Evolutionary conservation across 139 green algal genomes (phyloP), one percentile per base, ranked within the genome.

Genomic region (Yamagishiella unicocca): DNA sequence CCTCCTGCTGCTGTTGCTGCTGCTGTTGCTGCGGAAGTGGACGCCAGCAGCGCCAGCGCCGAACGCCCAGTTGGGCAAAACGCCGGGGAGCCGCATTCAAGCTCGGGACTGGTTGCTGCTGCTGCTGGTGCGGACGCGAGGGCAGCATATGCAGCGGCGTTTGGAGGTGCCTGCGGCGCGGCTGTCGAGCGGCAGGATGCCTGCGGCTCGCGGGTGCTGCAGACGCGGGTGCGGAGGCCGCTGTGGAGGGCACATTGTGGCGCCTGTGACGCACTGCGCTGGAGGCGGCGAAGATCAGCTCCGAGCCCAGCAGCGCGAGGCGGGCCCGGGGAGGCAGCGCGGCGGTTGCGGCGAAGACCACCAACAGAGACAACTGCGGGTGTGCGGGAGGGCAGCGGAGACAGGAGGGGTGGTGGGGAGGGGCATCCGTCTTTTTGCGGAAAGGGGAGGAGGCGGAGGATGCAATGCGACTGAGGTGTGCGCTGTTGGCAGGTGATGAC

Each of bases 271-370:
- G 76, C 17, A 83, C 2, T 21, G 53, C 53, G 29, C n/a, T 38
- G 7, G 54, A 71, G 31, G 77, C 77, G 10, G 77, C 77, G 40
- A 84, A 84, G 6, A 58, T 9, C 27, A 84, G 37, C 77, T 84
- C 77, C 6, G 55, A 73, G 9, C 55, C 77, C 38, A 73, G 24
- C 38, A 84, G 40, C 22, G 27, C 27, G 22, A 84, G 37, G 55
- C 38, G 38, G 25, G 40, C 55, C 2, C 29, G 35, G 1, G 77
- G 27, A 24, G 77, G 77, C 38, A 84, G 38, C 12, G 55, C 55
- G 8, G 77, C 77, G 27, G 58, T 42, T 0, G 77, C 55, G 14
- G 53, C 40, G 27, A 73, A 4, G 2, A 84, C 24, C 25, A 84
- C 14, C 25, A 40, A 2, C 12, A 84, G 58, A 2, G 77, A 84